These are phyloP conservation scores for Neofusicoccum sp. DNA, from an alignment of 2,329 filamentous ascomycete genomes.

Conservation along the genomic window DNA sequence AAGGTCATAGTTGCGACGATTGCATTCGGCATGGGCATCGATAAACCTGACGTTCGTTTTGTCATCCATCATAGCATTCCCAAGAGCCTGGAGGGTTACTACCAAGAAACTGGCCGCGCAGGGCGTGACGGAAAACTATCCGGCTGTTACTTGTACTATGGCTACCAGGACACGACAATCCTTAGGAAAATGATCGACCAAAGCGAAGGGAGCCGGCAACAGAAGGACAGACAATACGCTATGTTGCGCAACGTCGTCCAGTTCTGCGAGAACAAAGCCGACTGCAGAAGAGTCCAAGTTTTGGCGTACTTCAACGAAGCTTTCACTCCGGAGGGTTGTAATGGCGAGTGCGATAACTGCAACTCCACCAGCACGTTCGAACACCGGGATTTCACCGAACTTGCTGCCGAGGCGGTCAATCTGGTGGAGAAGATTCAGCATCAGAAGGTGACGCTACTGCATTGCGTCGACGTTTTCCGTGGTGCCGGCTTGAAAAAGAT, in stretches of 20 bases:
- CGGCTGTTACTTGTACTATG: constrained; percentile 88
- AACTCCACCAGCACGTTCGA: constrained; percentile 71
- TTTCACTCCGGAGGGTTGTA: constrained; percentile 73
- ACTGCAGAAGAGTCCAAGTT: constrained; percentile 86
- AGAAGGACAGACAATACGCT: constrained; percentile 75
- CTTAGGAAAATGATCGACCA: constrained; percentile 81
- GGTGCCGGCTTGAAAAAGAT: constrained; percentile 67
- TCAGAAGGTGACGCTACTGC: constrained; percentile 69
- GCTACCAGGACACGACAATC: constrained; percentile 72
- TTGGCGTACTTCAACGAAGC: constrained; percentile 92
- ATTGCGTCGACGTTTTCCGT: constrained; percentile 82
- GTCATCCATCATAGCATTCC: constrained; percentile 92
- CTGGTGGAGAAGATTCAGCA: constrained; percentile 64
- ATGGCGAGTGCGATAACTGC: constrained; percentile 86
- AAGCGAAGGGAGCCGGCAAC: constrained; percentile 62
- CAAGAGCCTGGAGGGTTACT: constrained; percentile 96
- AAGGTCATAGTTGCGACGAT: constrained; percentile 97
- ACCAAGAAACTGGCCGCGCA: constrained; percentile 95
- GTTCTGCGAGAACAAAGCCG: constrained; percentile 85
- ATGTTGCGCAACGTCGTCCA: constrained; percentile 86
- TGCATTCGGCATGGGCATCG: constrained; percentile 99
- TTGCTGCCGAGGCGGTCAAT: constrained; percentile 70
- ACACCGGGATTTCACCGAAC: constrained; percentile 73
- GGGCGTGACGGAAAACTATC: constrained; percentile 87
- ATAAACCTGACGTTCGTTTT: constrained; percentile 95